Percentiles rank a stretch among this genome's conserved stretches.
Conservation (phyloP, 176 grass and related monocot genomes). For the Zea mays region Zm-B73-REFERENCE-NAM-5.0 NC_050103.1:88846001-88846500, state of each 20-base stretch:
- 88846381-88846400: conserved; percentile 63
- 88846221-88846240: conserved; percentile 9
- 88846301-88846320: conserved; percentile 81
- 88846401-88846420: conserved; percentile 80
- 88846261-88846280: conserved; percentile 58
- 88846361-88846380: conserved; percentile 78
- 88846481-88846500: no score
- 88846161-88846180: no score
- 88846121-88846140: not conserved
- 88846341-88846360: conserved; percentile 70
- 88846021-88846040: conserved; percentile 4
- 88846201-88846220: conserved; percentile 23
- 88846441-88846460: not conserved
- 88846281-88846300: conserved; percentile 48
- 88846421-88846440: conserved; percentile 34
- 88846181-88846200: not conserved
- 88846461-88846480: no score
- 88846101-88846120: conserved; percentile 8
- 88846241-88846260: conserved; percentile 33
- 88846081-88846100: not conserved
- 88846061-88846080: not conserved
- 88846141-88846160: not conserved
- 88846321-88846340: conserved; percentile 83
- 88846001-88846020: not conserved
- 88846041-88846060: not conserved